phyloP scores from a whole-genome alignment of 2,329 filamentous ascomycete species.

The Emergomyces africanus region DNA sequence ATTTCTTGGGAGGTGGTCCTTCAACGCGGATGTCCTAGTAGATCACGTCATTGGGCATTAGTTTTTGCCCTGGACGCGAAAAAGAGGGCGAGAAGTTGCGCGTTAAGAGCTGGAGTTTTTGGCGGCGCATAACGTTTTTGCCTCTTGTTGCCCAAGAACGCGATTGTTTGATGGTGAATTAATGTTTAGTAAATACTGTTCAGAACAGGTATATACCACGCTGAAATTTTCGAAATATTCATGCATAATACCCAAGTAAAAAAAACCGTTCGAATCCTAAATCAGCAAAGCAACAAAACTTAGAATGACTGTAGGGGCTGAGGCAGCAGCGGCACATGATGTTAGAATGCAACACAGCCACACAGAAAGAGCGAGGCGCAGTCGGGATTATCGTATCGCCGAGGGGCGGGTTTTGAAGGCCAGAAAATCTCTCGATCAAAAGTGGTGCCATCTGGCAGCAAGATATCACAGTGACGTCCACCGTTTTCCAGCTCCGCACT shows the following conservation, averaged over 20 bases:
- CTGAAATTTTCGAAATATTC: slow-evolving; percentile 1
- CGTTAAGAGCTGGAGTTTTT: not conserved
- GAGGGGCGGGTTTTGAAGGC: not conserved
- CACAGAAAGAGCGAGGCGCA: not conserved
- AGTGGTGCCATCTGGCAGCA: not conserved
- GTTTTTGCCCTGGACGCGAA: not conserved
- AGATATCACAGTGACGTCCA: not conserved
- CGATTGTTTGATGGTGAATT: not conserved
- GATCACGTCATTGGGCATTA: not conserved
- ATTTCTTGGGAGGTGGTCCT: not conserved
- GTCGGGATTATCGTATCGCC: not conserved
- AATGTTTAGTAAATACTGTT: not conserved
- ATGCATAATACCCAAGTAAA: not conserved
- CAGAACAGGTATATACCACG: not conserved
- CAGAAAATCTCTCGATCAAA: not conserved
- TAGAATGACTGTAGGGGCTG: too few species aligned
- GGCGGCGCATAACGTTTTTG: not conserved
- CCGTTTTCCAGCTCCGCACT: not conserved
- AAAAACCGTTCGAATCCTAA: too few species aligned
- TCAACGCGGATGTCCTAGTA: not conserved
- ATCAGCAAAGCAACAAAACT: too few species aligned
- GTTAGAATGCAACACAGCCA: not conserved
- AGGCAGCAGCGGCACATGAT: not conserved
- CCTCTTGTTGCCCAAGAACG: not conserved
- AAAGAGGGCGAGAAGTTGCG: not conserved